phyloP scores from a whole-genome alignment of 2,329 filamentous ascomycete species.

The Lecanosticta acicola region DNA sequence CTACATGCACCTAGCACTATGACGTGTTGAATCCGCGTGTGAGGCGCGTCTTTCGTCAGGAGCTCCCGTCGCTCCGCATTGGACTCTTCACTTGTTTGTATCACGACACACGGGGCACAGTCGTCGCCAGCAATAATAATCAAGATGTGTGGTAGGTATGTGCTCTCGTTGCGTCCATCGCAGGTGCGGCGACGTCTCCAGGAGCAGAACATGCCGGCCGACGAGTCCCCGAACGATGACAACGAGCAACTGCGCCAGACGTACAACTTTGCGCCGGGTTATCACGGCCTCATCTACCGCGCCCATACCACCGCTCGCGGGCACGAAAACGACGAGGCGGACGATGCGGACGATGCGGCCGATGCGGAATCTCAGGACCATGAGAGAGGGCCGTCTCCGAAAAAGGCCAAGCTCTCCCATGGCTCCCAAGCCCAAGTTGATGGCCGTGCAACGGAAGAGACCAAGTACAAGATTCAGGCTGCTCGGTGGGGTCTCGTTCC shows the following conservation, averaged over 20 bases:
- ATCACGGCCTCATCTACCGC: constrained; percentile 50
- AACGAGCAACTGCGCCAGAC: constrained; percentile 68
- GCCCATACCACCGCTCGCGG: constrained; percentile 28
- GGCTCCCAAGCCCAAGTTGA: constrained; percentile 14
- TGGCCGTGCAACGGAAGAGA: constrained; percentile 31
- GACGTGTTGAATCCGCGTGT: background rate
- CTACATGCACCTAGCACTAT: background rate
- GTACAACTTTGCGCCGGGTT: constrained; percentile 90
- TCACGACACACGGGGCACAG: background rate
- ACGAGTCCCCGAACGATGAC: constrained; percentile 65
- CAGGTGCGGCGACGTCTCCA: constrained; percentile 69
- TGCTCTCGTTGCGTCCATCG: constrained; percentile 56
- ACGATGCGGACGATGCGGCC: constrained; percentile 20
- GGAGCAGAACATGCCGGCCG: constrained; percentile 61
- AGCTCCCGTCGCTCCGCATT: too few species aligned
- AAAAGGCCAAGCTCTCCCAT: constrained; percentile 23
- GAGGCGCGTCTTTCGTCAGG: background rate
- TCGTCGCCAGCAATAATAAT: background rate
- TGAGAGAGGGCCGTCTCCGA: constrained; percentile 17
- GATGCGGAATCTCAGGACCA: background rate
- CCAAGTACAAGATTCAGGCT: constrained; percentile 73
- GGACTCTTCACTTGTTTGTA: background rate
- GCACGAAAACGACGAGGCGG: constrained; percentile 22
- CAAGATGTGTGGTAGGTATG: constrained; percentile 64
- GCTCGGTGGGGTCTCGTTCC: constrained; percentile 97